These are phyloP conservation scores for Acanthamoeba polyphaga DNA, from an alignment of 208 protist species.

Conservation along the genomic window DNA sequence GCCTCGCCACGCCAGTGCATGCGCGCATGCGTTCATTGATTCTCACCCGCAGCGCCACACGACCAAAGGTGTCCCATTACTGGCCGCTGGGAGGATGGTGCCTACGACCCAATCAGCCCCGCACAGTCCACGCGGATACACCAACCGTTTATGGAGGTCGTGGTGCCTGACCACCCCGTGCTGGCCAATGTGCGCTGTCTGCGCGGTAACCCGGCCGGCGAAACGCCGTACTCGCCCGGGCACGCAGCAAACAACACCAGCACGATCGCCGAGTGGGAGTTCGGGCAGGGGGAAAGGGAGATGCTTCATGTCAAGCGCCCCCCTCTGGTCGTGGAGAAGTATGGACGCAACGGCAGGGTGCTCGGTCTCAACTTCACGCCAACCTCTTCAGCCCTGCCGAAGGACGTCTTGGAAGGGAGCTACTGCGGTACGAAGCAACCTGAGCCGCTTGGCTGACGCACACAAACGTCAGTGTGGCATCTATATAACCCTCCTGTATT, in stretches of 20 bases:
- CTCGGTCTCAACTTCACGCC: slow-evolving; percentile 14
- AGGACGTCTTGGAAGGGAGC: too few relatives aligned
- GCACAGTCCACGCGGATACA: neutral
- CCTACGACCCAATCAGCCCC: slow-evolving; percentile 1
- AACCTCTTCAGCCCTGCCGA: neutral
- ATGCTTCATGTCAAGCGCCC: neutral
- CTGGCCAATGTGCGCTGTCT: neutral
- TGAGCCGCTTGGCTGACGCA: neutral
- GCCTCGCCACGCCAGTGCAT: neutral
- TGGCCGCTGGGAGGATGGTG: neutral
- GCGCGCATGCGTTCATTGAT: too few relatives aligned
- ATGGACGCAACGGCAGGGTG: neutral
- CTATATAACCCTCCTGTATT: neutral
- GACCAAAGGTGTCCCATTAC: neutral
- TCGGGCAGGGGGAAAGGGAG: neutral
- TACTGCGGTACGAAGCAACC: neutral
- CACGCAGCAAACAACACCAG: neutral
- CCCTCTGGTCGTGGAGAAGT: slow-evolving; percentile 18
- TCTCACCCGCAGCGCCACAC: too few relatives aligned
- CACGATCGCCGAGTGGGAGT: slow-evolving; percentile 9
- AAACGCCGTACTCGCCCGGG: slow-evolving; percentile 5
- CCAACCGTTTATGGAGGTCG: neutral
- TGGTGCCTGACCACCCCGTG: slow-evolving; percentile 2
- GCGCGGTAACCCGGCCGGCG: neutral
- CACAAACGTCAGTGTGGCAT: neutral